Evolutionary conservation across 176 grass and related monocot species (phyloP), one percentile per base, ranked within the genome.

Genomic region (Aechmea fasciata): DNA sequence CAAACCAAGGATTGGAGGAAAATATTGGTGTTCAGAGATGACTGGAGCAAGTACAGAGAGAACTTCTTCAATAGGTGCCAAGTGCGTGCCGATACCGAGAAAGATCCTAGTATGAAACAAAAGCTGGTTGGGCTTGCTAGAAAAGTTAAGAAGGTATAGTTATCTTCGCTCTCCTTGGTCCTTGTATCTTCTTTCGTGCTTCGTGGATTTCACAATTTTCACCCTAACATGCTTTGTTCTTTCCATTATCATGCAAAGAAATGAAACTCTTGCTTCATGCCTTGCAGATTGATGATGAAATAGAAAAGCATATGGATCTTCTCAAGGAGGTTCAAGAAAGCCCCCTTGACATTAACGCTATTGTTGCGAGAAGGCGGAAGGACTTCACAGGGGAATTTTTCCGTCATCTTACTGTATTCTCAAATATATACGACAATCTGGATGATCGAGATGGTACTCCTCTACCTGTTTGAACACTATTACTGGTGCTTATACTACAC

Each of bases 1-100:
- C 77, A 87, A 63, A 92, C 88, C 68, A 96, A 89, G 80, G 83
- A 96, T 50, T 96, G 92, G 88, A 92, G 86, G 78, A 96, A 89
- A 69, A 51, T 96, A 68, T 81, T 96, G 52, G 86, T 92, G 49
- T 85, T 84, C 74, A 96, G 92, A 67, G 92, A 92, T 83, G 86
- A 96, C 49, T 96, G 92, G 92, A 74, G 48, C 65, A 96, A 87
- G 65, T 96, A 96, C 51, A 75, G 64, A 49, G 83, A 72, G 9
- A 76, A 73, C 51, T 96, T 96, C 72, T 92, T 85, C 47, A 72
- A 78, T 11, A 72, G 53, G 33, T 91, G 81, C 2, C 73, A 71
- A 67, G 70, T 71, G 18, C 76, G 81, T 49, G 75, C 81, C 67
- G 76, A 87, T 70, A 71, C 57, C 17, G 92, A 96, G 61, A 81